Base-by-base conservation (phyloP, 164 flowering plant genomes). In the Umbilicus rupestris region DNA sequence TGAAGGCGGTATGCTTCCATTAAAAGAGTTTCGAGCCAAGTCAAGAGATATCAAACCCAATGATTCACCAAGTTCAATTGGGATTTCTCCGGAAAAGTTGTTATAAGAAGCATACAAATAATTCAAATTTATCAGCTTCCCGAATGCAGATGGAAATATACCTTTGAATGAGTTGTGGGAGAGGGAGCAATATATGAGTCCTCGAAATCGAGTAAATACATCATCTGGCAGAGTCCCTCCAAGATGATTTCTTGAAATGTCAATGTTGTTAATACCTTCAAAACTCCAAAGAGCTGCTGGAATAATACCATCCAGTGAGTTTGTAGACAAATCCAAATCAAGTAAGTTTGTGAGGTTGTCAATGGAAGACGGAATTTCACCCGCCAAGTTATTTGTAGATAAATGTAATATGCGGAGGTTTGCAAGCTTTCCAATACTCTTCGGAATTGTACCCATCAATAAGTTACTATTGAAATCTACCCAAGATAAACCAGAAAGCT, bases 361-460 rank as follows among this genome's bases (percentile, higher is more conserved):
- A 3, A 57, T 22, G 62, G 62, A 57, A 30, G 31, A 57, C 26
- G 62, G 62, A 19, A 57, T 57, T 30, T 4, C 33, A 30, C 62
- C 62, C 1, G 2, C 19, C 17, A 57, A 57, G 1, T 30, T 26
- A 26, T 57, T 57, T 9, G 5, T 16, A 57, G 8, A 10, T 26
- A 57, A 24, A 10, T 1, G 2, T 19, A 57, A 57, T 24, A 1
- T 3, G 31, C 5, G 16, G 3, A 57, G 1, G 31, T 57, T 26
- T 26, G 57, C 26, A 46, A 77, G 77, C 33, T 71, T 69, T 33
- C 73, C 76, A 5, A 76, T 39, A 0, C 15, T 7, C 12, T 0
- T 28, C 0, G 75, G 79, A 26, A 77, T 71, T 28, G 22, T 62
- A 30, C 74, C 72, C 0, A 33, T 62, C 26, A 46, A 22, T 7